These are phyloP conservation scores for Taiozyma sp. DNA, from an alignment of 1,139 yeast species.

Conservation along the genomic window DNA sequence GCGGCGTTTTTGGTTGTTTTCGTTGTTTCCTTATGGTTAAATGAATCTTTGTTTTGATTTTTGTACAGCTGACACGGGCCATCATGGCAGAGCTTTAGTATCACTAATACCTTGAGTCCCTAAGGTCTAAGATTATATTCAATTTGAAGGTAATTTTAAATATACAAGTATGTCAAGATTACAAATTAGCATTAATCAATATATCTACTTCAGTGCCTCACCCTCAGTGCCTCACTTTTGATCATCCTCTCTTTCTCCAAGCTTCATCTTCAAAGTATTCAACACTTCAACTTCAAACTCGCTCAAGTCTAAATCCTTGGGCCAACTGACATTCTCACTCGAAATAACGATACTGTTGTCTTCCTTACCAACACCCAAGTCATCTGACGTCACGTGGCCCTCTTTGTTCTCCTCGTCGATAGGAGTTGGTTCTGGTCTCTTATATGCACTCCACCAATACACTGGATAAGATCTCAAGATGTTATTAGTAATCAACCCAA, in stretches of 20 bases:
- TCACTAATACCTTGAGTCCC: not conserved
- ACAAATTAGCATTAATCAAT: too few relatives aligned
- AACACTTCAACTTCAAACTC: slow-evolving; percentile 2
- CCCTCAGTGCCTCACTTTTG: too few relatives aligned
- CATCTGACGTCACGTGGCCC: not conserved
- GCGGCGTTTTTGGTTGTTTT: not conserved
- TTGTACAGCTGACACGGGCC: not conserved
- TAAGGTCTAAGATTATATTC: too few relatives aligned
- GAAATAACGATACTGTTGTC: slow-evolving; percentile 1
- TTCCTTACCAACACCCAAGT: not conserved
- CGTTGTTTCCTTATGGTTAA: not conserved
- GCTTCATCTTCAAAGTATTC: slow-evolving; percentile 3
- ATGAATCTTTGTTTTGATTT: not conserved
- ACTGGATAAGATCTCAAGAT: slow-evolving; percentile 49
- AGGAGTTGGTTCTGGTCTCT: slow-evolving; percentile 3
- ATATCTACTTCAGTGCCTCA: too few relatives aligned
- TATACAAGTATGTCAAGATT: too few relatives aligned
- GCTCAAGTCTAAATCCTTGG: slow-evolving; percentile 2
- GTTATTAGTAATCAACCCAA: slow-evolving; percentile 54
- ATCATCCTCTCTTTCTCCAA: slow-evolving; percentile 1
- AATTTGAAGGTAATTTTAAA: too few relatives aligned
- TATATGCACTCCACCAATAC: slow-evolving; percentile 56
- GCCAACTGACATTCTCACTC: slow-evolving; percentile 1
- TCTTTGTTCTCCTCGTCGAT: slow-evolving; percentile 4
- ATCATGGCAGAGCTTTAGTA: not conserved